Percentiles rank a stretch among this genome's conserved stretches.
Conservation (phyloP, 176 grass and related monocot genomes). For the Bonia amplexicaulis region DNA sequence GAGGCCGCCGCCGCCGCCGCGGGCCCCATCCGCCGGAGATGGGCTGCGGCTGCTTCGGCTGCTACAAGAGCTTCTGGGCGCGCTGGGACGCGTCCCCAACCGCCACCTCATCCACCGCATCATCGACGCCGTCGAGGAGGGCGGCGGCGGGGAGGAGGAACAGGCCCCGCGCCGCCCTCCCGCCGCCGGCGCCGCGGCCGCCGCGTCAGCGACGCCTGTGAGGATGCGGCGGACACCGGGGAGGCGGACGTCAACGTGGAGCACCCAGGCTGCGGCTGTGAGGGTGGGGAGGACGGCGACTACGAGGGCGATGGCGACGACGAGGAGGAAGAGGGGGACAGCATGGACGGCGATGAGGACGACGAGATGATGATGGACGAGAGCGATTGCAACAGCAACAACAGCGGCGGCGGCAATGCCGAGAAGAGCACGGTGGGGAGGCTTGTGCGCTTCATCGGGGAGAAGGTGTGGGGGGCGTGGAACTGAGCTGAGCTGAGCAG, state of each 20-base stretch:
- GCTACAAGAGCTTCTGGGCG: conserved; percentile 99
- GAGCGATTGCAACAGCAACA: background rate
- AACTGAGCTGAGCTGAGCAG: conserved; percentile 14
- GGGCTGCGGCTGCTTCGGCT: conserved; percentile 87
- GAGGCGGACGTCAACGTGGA: background rate
- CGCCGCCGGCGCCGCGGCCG: conserved; percentile 29
- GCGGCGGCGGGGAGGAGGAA: background rate
- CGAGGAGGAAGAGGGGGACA: conserved; percentile 2
- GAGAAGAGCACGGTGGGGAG: conserved; percentile 61
- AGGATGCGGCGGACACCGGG: background rate
- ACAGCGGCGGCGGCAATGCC: background rate
- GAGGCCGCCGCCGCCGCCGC: conserved; percentile 15
- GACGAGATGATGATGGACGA: conserved; percentile 8
- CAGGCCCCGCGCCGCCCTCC: background rate
- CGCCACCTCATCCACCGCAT: conserved; percentile 85
- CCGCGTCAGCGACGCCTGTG: background rate
- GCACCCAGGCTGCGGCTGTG: background rate
- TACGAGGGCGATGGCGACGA: conserved; percentile 36
- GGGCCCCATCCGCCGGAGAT: conserved; percentile 63
- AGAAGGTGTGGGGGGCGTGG: conserved; percentile 69
- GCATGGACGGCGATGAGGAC: conserved; percentile 23
- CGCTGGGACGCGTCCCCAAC: conserved; percentile 90
- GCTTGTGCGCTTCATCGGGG: conserved; percentile 75
- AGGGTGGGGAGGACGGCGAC: conserved; percentile 7
- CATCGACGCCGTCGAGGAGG: conserved; percentile 89